Percentiles rank a stretch among this genome's conserved stretches.
These are phyloP conservation scores for Crithidia sp. DNA, from an alignment of 208 protist genomes.

Conservation along the genomic window DNA sequence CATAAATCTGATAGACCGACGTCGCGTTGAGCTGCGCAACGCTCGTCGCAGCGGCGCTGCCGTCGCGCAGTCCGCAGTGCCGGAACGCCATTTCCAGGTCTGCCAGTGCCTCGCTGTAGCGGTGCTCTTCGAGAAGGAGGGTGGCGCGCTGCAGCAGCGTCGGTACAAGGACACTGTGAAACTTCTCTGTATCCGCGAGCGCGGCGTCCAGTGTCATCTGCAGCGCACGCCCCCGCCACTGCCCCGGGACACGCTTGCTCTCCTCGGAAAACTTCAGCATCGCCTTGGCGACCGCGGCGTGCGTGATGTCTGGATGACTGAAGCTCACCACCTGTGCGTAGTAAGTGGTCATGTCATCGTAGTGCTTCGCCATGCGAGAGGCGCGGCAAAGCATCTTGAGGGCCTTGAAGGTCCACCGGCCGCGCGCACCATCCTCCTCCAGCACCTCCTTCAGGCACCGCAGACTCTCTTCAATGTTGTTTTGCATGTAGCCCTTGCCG, in stretches of 20 bases:
- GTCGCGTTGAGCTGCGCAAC: conserved; percentile 27
- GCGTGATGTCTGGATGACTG: conserved; percentile 37
- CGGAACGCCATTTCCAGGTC: conserved; percentile 21
- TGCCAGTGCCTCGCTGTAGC: conserved; percentile 19
- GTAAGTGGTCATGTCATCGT: conserved; percentile 82
- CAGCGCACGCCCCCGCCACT: conserved; percentile 66
- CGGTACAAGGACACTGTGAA: conserved; percentile 85
- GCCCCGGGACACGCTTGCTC: conserved; percentile 53
- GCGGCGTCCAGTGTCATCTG: conserved; percentile 73
- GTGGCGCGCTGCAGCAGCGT: conserved; percentile 78
- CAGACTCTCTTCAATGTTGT: conserved; percentile 72
- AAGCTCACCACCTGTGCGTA: conserved; percentile 81
- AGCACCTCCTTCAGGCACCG: conserved; percentile 76
- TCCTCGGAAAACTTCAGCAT: conserved; percentile 94
- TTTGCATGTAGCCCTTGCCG: conserved; percentile 81
- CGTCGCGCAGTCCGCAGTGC: conserved; percentile 9
- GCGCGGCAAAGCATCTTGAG: conserved; percentile 93
- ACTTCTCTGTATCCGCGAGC: conserved; percentile 40
- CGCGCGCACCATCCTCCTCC: conserved; percentile 76
- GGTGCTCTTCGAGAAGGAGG: conserved; percentile 20
- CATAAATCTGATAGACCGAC: conserved; percentile 13
- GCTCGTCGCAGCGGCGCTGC: neutral
- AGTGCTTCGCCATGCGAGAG: conserved; percentile 65
- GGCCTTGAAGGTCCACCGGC: conserved; percentile 94
- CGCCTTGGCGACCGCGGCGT: conserved; percentile 51